These are phyloP conservation scores for Brassica carinata DNA, from an alignment of 345 rosid species.

Conservation along the genomic window DNA sequence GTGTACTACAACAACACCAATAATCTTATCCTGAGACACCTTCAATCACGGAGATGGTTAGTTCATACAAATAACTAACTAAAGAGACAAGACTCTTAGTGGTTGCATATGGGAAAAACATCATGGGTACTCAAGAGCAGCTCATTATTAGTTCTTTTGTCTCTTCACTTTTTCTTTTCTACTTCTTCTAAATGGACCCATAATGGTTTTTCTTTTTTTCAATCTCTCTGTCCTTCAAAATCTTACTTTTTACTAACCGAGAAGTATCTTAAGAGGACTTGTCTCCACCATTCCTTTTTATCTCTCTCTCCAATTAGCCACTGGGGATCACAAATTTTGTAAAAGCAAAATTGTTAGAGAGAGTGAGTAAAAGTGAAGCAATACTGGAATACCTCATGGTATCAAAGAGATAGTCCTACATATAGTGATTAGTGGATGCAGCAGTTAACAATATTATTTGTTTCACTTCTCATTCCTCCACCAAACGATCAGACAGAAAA, in stretches of 20 bases:
- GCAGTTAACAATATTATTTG: constrained; percentile 5
- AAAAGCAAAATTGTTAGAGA: constrained; percentile 29
- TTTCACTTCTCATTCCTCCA: not conserved
- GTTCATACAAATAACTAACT: constrained; percentile 27
- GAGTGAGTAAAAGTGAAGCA: constrained; percentile 37
- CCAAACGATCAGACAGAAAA: not conserved
- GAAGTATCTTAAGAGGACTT: constrained; percentile 42
- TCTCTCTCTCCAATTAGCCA: constrained; percentile 32
- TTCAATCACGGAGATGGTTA: constrained; percentile 39
- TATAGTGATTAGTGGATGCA: not conserved
- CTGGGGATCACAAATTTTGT: constrained; percentile 28
- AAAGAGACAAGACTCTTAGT: constrained; percentile 21
- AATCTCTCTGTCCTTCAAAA: constrained; percentile 24
- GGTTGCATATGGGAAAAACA: constrained; percentile 69
- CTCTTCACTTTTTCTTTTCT: constrained; percentile 44
- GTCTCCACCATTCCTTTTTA: constrained; percentile 25
- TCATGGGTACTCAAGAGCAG: constrained; percentile 61
- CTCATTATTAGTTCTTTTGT: constrained; percentile 43
- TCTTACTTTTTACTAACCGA: constrained; percentile 33
- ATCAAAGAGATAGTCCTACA: constrained; percentile 3
- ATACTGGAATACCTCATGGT: constrained; percentile 14
- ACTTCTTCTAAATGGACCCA: constrained; percentile 48
- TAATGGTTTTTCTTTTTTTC: constrained; percentile 30
- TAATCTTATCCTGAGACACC: constrained; percentile 24
- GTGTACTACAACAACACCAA: constrained; percentile 13